phyloP scores from a whole-genome alignment of 306 rosid genomes.

The Glycine soja region DNA sequence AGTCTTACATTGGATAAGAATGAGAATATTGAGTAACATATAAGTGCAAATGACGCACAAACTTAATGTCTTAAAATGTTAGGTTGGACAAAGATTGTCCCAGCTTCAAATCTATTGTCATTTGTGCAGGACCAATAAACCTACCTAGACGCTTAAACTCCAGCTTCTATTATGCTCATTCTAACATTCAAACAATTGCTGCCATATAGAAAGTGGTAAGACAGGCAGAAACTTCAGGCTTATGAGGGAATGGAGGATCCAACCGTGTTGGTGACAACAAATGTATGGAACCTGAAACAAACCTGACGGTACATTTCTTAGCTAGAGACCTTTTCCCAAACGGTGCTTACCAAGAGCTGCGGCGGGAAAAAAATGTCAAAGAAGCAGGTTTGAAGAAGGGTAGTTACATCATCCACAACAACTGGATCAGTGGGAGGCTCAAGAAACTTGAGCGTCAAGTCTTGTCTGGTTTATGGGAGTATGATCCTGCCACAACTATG shows the following conservation, averaged over 20 bases:
- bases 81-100: too few species aligned
- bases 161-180: slow-evolving; percentile 88
- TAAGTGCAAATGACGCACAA: too few species aligned
- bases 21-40: too few species aligned
- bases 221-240: slow-evolving; percentile 84
- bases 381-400: slow-evolving; percentile 67
- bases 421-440: slow-evolving; percentile 90
- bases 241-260: slow-evolving; percentile 81
- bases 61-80: not conserved
- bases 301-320: slow-evolving; percentile 77
- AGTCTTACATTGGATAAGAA: too few species aligned
- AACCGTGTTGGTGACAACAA: slow-evolving; percentile 62
- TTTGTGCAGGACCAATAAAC: slow-evolving; percentile 75
- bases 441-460: slow-evolving; percentile 90
- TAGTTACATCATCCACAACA: slow-evolving; percentile 78
- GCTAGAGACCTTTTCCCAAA: slow-evolving; percentile 90
- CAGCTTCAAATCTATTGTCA: not conserved
- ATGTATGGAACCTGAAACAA: slow-evolving; percentile 85
- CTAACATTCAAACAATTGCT: slow-evolving; percentile 73
- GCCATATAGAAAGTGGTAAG: slow-evolving; percentile 88
- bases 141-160: slow-evolving; percentile 96
- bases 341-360: slow-evolving; percentile 81
- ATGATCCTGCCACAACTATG: slow-evolving; percentile 80
- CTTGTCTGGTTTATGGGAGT: slow-evolving; percentile 86
- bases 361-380: slow-evolving; percentile 68